Conservation (phyloP, 306 rosid species). For the Castanospermum australe region DNA sequence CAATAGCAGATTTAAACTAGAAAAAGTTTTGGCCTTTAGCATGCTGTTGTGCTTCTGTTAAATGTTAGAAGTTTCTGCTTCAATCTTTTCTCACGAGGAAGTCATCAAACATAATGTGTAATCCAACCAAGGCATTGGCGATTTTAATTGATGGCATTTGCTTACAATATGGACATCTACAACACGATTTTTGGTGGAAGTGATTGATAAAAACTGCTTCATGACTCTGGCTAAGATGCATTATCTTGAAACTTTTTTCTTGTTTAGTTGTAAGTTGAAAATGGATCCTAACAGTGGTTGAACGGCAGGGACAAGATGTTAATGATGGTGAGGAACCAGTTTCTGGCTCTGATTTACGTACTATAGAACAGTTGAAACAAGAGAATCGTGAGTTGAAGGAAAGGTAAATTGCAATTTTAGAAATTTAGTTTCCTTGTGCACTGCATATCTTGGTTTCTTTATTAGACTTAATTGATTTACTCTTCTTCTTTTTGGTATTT, state of each 20-base stretch:
- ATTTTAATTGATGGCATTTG: not conserved
- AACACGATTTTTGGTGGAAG: not conserved
- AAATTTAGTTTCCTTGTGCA: not conserved
- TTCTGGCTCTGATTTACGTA: constrained; percentile 28
- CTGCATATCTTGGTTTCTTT: not conserved
- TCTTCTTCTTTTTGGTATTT: not conserved
- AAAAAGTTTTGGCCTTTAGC: not conserved
- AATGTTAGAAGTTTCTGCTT: not conserved
- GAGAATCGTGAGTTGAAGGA: constrained; percentile 68
- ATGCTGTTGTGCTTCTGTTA: not conserved
- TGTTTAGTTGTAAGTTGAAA: constrained; percentile 3
- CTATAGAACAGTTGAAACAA: constrained; percentile 50
- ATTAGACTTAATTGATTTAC: not conserved
- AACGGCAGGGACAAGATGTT: constrained; percentile 50
- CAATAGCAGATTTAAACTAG: not conserved
- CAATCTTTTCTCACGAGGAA: not conserved
- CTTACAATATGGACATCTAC: not conserved
- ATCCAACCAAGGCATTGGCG: not conserved
- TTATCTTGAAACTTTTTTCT: not conserved
- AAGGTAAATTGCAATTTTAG: constrained; percentile 47
- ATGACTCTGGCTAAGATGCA: not conserved
- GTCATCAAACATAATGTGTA: not conserved
- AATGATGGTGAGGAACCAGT: constrained; percentile 12
- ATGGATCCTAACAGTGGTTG: constrained; percentile 10
- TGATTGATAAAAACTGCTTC: not conserved